phyloP scores from a whole-genome alignment of 306 rosid species.

The Cucumis sativus region Cucumber_9930_V3 NC_026657.2:36880001-36880500 shows the following conservation, averaged over 20 bases:
- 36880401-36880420: neutral
- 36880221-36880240: slow-evolving; percentile 31
- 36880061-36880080: slow-evolving; percentile 70
- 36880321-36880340: neutral
- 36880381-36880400: neutral
- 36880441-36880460: neutral
- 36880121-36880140: slow-evolving; percentile 89
- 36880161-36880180: slow-evolving; percentile 45
- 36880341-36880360: neutral
- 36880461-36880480: neutral
- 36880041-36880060: slow-evolving; percentile 97
- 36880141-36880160: slow-evolving; percentile 66
- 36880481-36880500: neutral
- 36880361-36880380: neutral
- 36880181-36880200: slow-evolving; percentile 31
- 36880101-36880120: slow-evolving; percentile 83
- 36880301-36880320: slow-evolving; percentile 5
- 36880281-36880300: slow-evolving; percentile 17
- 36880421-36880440: neutral
- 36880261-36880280: slow-evolving; percentile 8
- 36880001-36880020: slow-evolving; percentile 44
- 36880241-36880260: slow-evolving; percentile 17
- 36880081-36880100: slow-evolving; percentile 59
- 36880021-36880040: slow-evolving; percentile 98
- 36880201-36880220: slow-evolving; percentile 14